Conservation (phyloP, 257 asterid genomes). For the Przewalskia tangutica region DNA sequence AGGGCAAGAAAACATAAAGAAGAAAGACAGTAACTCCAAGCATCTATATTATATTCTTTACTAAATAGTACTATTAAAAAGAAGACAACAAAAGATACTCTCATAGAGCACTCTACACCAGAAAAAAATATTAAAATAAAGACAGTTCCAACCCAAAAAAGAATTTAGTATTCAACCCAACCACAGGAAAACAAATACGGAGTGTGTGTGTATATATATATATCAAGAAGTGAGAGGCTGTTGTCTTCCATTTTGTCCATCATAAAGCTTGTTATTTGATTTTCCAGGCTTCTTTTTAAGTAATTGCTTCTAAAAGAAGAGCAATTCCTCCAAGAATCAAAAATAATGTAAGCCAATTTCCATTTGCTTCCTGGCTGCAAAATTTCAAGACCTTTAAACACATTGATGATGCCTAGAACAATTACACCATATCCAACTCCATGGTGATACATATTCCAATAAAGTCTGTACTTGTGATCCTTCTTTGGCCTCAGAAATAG, state of each 20-base stretch:
- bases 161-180: not conserved
- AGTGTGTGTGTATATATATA: not conserved
- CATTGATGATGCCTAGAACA: conserved; percentile 59
- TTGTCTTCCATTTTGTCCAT: conserved; percentile 33
- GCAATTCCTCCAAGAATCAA: conserved; percentile 47
- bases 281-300: conserved; percentile 41
- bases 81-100: not conserved
- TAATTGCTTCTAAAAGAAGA: conserved; percentile 43
- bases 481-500: conserved; percentile 61
- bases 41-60: not conserved
- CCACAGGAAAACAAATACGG: not conserved
- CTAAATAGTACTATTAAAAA: not conserved
- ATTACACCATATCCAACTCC: conserved; percentile 53
- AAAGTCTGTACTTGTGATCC: conserved; percentile 69
- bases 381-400: conserved; percentile 66
- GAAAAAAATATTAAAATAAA: not conserved
- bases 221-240: conserved; percentile 20
- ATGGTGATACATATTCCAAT: conserved; percentile 89
- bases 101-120: not conserved
- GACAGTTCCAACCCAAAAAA: not conserved
- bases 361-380: conserved; percentile 51
- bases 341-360: conserved; percentile 43
- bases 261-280: conserved; percentile 43
- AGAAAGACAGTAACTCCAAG: not conserved
- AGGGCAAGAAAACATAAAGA: too few species aligned